These are phyloP conservation scores for Boletus coccyginus DNA, from an alignment of 768 basidiomycete genomes.

Conservation along the genomic window DNA sequence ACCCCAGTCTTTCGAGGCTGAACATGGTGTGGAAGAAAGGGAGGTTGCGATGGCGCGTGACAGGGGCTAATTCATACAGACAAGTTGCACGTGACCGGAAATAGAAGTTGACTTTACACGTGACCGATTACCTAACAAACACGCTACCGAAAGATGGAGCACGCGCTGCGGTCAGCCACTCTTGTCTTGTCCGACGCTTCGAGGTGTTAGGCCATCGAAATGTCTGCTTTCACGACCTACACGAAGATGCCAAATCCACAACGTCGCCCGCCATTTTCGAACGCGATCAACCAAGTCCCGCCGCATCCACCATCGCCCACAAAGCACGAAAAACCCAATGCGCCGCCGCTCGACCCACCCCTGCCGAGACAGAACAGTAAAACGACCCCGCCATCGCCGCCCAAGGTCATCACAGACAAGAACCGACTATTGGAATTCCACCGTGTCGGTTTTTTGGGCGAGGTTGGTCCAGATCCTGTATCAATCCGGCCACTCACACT, in stretches of 20 bases:
- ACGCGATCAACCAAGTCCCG: constrained; percentile 38
- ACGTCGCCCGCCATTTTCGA: constrained; percentile 43
- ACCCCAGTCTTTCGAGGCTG: too few species aligned
- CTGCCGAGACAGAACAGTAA: constrained; percentile 81
- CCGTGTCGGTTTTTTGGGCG: constrained; percentile 83
- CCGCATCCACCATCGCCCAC: constrained; percentile 32
- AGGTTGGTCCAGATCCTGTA: constrained; percentile 45
- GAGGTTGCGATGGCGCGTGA: background rate
- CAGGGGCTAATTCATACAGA: constrained; percentile 20
- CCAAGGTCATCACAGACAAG: constrained; percentile 70
- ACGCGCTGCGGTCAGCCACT: constrained; percentile 20
- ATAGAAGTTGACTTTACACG: constrained; percentile 26
- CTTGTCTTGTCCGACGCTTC: constrained; percentile 22
- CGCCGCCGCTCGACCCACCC: constrained; percentile 54
- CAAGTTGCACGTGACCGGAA: constrained; percentile 19
- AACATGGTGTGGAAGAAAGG: background rate
- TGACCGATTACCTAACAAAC: constrained; percentile 31
- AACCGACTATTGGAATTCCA: constrained; percentile 53
- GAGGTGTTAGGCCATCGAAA: constrained; percentile 49
- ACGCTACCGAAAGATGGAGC: constrained; percentile 18
- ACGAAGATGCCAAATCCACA: constrained; percentile 28
- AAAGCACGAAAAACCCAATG: constrained; percentile 38
- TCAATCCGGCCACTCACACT: background rate
- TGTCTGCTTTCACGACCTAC: constrained; percentile 38
- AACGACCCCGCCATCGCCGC: constrained; percentile 77